Evolutionary conservation across 768 basidiomycete genomes (phyloP).

Genomic region (Terana coerulea): DNA sequence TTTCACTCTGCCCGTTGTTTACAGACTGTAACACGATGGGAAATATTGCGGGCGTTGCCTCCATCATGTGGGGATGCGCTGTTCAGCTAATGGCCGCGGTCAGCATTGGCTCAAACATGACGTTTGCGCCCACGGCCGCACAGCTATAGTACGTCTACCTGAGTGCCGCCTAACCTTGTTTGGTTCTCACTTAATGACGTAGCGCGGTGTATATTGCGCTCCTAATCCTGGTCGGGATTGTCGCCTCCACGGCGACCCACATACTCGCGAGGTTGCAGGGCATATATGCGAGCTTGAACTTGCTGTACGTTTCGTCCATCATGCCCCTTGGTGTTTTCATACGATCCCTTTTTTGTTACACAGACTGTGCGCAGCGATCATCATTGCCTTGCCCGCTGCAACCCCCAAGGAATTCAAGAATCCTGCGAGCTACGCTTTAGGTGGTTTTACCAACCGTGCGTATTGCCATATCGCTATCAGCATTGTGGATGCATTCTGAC

Average conservation of each 20-base stretch:
- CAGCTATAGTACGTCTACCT: conserved; percentile 25
- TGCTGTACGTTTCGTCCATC: conserved; percentile 29
- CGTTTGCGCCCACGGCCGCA: conserved; percentile 24
- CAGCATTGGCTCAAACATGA: conserved; percentile 27
- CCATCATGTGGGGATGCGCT: conserved; percentile 37
- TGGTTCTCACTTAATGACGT: background rate
- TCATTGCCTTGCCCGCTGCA: conserved; percentile 48
- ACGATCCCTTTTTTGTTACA: background rate
- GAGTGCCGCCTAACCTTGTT: background rate
- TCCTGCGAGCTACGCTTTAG: conserved; percentile 37
- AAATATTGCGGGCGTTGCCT: conserved; percentile 30
- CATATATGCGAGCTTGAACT: conserved; percentile 33
- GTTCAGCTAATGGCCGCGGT: conserved; percentile 38
- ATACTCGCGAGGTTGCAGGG: conserved; percentile 33
- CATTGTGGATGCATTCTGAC: too few species aligned
- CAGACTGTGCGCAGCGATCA: conserved; percentile 60
- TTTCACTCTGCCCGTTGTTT: too few species aligned
- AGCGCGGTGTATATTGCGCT: conserved; percentile 33
- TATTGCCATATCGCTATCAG: background rate
- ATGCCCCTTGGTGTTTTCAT: background rate
- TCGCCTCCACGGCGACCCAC: conserved; percentile 31
- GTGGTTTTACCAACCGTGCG: conserved; percentile 36
- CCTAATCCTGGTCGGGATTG: conserved; percentile 27
- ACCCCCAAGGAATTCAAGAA: conserved; percentile 38
- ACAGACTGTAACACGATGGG: conserved; percentile 36